phyloP scores from a whole-genome alignment of 1,284 basidiomycete genomes.

The Pseudozyma sp. region DNA sequence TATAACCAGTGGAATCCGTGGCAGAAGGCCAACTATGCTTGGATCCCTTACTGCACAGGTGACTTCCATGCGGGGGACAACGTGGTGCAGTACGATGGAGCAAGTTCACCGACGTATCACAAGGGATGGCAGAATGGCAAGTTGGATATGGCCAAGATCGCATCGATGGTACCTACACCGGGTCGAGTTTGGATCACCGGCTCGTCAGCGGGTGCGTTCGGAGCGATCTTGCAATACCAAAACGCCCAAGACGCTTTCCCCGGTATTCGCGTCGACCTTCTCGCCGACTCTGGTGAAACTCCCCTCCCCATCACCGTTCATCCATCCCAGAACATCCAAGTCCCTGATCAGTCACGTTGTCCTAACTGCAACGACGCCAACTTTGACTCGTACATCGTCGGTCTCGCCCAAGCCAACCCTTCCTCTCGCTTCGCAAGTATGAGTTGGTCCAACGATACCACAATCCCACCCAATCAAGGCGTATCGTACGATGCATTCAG shows the following conservation, averaged over 20 bases:
- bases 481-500: slow-evolving; percentile 11
- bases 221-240: slow-evolving; percentile 29
- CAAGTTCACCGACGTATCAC: slow-evolving; percentile 6
- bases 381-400: slow-evolving; percentile 41
- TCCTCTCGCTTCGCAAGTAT: slow-evolving; percentile 27
- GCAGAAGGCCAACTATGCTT: slow-evolving; percentile 26
- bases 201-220: slow-evolving; percentile 30
- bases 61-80: slow-evolving; percentile 35
- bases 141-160: slow-evolving; percentile 22
- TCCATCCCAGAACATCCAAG: slow-evolving; percentile 26
- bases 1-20: slow-evolving; percentile 29
- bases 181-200: slow-evolving; percentile 21
- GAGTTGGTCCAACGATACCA: slow-evolving; percentile 32
- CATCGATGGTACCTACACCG: slow-evolving; percentile 11
- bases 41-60: slow-evolving; percentile 40
- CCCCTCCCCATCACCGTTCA: slow-evolving; percentile 15
- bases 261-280: slow-evolving; percentile 19
- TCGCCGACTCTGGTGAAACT: slow-evolving; percentile 32
- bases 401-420: slow-evolving; percentile 28
- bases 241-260: slow-evolving; percentile 23
- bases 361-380: slow-evolving; percentile 31
- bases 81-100: slow-evolving; percentile 21
- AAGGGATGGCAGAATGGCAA: slow-evolving; percentile 22
- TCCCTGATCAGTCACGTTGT: slow-evolving; percentile 20
- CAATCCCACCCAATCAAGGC: slow-evolving; percentile 31